phyloP scores from a whole-genome alignment of 768 basidiomycete genomes.

The Sporobolomyces phaffii region DNA sequence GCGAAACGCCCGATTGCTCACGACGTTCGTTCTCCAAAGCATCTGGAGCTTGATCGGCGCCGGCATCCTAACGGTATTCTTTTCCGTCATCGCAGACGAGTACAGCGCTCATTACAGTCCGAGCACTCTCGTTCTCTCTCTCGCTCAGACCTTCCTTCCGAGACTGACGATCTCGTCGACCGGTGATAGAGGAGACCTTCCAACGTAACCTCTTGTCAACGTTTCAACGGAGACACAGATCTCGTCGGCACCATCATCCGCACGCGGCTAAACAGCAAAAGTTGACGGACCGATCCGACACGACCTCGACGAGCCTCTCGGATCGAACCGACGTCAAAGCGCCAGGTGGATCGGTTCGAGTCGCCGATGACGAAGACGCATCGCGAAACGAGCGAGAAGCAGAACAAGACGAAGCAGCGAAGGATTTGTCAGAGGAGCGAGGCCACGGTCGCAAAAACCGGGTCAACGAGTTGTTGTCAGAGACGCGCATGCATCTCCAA shows the following conservation, averaged over 20 bases:
- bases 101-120: background rate
- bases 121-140: background rate
- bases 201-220: background rate
- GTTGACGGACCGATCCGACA: background rate
- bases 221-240: background rate
- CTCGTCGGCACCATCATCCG: background rate
- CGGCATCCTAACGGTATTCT: conserved; percentile 21
- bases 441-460: background rate
- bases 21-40: background rate
- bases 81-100: conserved; percentile 4
- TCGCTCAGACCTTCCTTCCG: background rate
- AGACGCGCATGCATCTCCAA: background rate
- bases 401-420: too few species aligned
- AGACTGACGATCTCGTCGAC: too few species aligned
- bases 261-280: background rate
- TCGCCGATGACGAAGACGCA: too few species aligned
- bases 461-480: background rate
- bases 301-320: background rate
- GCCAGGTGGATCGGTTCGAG: too few species aligned
- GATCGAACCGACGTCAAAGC: too few species aligned
- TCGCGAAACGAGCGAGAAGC: too few species aligned
- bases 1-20: too few species aligned
- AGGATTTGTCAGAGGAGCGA: too few species aligned
- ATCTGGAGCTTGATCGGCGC: conserved; percentile 20
- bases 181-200: conserved; percentile 1